Conservation (phyloP, 1,284 basidiomycete genomes). For the Farysia itapuensis region DNA sequence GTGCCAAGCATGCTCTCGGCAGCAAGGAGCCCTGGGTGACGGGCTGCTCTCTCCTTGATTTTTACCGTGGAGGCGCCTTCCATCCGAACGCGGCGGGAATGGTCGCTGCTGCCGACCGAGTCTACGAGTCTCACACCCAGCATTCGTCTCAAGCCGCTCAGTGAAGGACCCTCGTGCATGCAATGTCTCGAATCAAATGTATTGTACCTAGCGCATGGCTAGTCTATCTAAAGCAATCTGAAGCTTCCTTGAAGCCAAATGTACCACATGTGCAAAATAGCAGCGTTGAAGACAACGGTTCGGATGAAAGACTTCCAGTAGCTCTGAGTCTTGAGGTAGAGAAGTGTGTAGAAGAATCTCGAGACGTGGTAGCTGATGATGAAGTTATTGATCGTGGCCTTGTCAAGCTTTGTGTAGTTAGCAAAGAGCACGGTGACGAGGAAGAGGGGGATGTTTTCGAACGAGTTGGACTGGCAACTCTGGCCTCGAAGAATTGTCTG, state of each 20-base stretch:
- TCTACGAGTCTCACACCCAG: too few relatives aligned
- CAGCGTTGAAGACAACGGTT: slow-evolving; percentile 29
- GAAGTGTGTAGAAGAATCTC: slow-evolving; percentile 11
- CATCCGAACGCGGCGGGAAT: slow-evolving; percentile 16
- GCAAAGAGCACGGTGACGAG: slow-evolving; percentile 17
- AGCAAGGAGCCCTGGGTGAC: slow-evolving; percentile 11
- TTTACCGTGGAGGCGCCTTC: slow-evolving; percentile 6
- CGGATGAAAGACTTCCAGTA: slow-evolving; percentile 24
- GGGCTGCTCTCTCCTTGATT: slow-evolving; percentile 8
- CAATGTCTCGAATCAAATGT: too few relatives aligned
- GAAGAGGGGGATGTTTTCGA: slow-evolving; percentile 33
- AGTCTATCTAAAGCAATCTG: not conserved
- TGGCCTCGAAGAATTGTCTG: slow-evolving; percentile 42
- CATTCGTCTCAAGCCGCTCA: too few relatives aligned
- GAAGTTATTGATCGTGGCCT: slow-evolving; percentile 14
- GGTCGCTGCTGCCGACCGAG: slow-evolving; percentile 6
- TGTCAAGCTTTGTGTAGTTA: slow-evolving; percentile 8
- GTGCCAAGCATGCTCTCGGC: slow-evolving; percentile 5
- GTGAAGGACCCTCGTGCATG: too few relatives aligned
- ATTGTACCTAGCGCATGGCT: too few relatives aligned
- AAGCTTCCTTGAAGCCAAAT: not conserved
- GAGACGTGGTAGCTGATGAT: slow-evolving; percentile 12
- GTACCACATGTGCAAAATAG: slow-evolving; percentile 14
- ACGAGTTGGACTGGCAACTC: slow-evolving; percentile 27
- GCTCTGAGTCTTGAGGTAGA: slow-evolving; percentile 12